Evolutionary conservation across 352 stramenopile species (phyloP), one percentile per base, ranked within the genome.

Genomic region (Phytophthora hybrid): DNA sequence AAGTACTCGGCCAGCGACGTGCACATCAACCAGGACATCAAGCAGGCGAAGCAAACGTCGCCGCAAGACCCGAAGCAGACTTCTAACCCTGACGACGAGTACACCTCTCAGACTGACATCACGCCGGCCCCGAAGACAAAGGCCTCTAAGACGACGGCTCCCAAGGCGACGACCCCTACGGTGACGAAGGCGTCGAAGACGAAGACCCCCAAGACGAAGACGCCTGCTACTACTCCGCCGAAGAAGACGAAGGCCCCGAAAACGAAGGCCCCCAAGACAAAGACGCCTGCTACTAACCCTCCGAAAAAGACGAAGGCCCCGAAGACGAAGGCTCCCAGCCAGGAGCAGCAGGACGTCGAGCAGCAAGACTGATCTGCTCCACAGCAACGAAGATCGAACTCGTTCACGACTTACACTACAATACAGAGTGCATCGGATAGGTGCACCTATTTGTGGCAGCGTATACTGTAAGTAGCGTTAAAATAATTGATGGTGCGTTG

Each of bases 1-100:
- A 10, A 69, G 66, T 73, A 73, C 66, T 58, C 66, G n/a, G 47
- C 41, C 23, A 74, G 66, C 18, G 66, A 74, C 9, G 60, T 74
- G 19, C 66, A 73, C 58, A 73, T 73, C 59, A 73, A 73, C 51
- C n/a, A 68, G 58, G 51, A 73, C 32, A 52, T 73, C 18, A 59
- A 49, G 5, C 34, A 69, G 52, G 63, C 53, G 39, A 21, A 44
- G 29, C 26, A 29, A 29, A 41, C 26, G 11, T 6, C 53, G 7
- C 11, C 26, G 29, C 3, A 37, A 23, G 11, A 57, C 11, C 51
- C 51, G 10, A 57, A 37, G 21, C 23, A 57, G 10, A n/a, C 13
- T 4, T 29, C 26, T 29, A 29, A 29, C 26, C 26, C 26, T 13
- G 46, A 53, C 46, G 46, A 53, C 8, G 49, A 34, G 21, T 31